A percentile compares a stretch with the other conserved stretches of the same genome.
phyloP scores from a whole-genome alignment of 2,329 filamentous ascomycete species.

The Phialophora verrucosa region DNA sequence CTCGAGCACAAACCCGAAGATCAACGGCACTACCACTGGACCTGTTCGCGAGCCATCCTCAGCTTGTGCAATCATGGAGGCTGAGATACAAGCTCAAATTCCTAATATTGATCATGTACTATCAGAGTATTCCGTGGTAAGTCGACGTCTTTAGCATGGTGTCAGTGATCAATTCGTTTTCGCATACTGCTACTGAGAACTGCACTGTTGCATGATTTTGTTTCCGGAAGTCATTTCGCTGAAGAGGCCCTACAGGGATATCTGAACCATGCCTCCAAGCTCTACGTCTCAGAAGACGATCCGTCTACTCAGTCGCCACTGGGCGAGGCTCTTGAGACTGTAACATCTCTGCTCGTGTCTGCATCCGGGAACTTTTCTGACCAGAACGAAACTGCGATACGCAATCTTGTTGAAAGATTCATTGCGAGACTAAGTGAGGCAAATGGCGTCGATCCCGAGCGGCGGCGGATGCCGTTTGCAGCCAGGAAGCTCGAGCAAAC shows the following conservation, averaged over 20 bases:
- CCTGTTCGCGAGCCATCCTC: neutral
- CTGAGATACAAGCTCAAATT: conserved; percentile 81
- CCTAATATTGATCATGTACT: conserved; percentile 87
- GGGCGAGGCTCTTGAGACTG: conserved; percentile 78
- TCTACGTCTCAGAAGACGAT: conserved; percentile 77
- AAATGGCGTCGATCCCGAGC: conserved; percentile 71
- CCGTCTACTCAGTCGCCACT: conserved; percentile 73
- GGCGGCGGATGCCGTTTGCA: conserved; percentile 71
- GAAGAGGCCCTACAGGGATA: conserved; percentile 65
- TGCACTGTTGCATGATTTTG: neutral
- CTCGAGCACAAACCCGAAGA: neutral
- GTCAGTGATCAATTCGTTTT: neutral
- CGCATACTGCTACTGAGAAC: neutral
- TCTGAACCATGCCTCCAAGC: conserved; percentile 86
- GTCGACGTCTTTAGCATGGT: conserved; percentile 34
- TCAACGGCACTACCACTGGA: neutral
- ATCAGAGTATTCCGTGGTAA: conserved; percentile 81
- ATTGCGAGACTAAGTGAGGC: conserved; percentile 78
- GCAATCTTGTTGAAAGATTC: conserved; percentile 86
- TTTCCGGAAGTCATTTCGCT: neutral
- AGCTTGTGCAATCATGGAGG: conserved; percentile 67
- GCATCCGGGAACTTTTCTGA: conserved; percentile 82
- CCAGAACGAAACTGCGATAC: conserved; percentile 76
- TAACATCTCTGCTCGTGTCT: conserved; percentile 88
- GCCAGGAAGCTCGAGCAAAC: conserved; percentile 90